A percentile compares a stretch with the other conserved stretches of the same genome.
phyloP scores from a whole-genome alignment of 129 eudicot species.

The Pittosporum tobira region DNA sequence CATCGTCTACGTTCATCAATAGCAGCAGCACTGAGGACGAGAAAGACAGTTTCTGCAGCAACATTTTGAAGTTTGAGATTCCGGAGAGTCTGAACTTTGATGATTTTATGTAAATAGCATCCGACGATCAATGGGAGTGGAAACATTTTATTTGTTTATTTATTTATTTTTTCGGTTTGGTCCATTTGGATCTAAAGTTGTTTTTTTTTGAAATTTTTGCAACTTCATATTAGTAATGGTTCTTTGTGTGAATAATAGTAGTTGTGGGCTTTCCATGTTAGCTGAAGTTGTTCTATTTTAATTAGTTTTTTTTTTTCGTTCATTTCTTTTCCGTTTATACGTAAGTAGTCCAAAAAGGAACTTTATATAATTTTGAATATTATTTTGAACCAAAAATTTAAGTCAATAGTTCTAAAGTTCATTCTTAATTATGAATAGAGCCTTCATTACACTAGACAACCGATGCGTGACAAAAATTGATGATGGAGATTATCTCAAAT shows the following conservation, averaged over 20 bases:
- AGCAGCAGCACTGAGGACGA: constrained; percentile 53
- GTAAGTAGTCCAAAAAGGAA: no score
- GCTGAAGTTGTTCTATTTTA: no score
- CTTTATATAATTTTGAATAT: no score
- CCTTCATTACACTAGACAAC: no score
- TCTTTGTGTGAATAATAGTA: neutral
- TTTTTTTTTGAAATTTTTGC: constrained; percentile 16
- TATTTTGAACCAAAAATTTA: no score
- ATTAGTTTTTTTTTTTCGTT: no score
- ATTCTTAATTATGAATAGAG: no score
- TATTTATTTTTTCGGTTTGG: constrained; percentile 10
- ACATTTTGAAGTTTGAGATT: constrained; percentile 64
- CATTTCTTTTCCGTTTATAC: no score
- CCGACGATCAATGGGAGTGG: constrained; percentile 13
- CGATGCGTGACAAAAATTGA: no score
- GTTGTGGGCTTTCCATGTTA: no score
- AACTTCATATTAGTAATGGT: constrained; percentile 3
- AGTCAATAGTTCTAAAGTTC: no score
- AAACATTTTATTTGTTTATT: neutral
- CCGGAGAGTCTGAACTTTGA: constrained; percentile 74
- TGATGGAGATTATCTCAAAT: no score
- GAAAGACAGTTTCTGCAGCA: constrained; percentile 56
- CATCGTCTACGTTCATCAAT: constrained; percentile 40
- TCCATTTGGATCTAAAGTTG: constrained; percentile 9
- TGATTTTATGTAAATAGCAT: constrained; percentile 44